Conservation (phyloP, 1,284 basidiomycete genomes). For the Austropuccinia psidii region DNA sequence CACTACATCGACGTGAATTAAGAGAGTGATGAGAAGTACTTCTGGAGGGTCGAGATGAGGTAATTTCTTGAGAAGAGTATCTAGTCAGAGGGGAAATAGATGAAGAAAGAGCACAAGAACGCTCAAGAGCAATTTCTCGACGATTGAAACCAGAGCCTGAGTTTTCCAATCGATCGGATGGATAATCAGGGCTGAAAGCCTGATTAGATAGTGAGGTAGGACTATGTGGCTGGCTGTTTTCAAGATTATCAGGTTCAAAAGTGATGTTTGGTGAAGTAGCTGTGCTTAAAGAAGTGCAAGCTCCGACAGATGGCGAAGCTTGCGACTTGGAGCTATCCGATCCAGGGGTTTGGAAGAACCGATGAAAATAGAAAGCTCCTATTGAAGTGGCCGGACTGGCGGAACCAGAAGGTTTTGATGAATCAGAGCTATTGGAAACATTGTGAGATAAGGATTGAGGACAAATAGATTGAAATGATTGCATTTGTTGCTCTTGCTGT, state of each 20-base stretch:
- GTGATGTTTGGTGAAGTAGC: not conserved
- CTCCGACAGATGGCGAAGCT: constrained; percentile 7
- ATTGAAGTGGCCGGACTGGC: not conserved
- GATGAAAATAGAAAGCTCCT: constrained; percentile 31
- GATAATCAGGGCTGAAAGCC: not conserved
- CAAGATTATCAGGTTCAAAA: constrained; percentile 14
- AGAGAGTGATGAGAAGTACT: constrained; percentile 19
- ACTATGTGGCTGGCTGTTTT: constrained; percentile 3
- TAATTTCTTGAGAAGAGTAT: constrained; percentile 1
- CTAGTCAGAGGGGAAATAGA: not conserved
- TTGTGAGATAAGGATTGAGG: constrained; percentile 17
- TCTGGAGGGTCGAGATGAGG: not conserved
- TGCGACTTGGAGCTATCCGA: constrained; percentile 8
- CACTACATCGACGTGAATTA: constrained; percentile 21
- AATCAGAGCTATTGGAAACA: not conserved
- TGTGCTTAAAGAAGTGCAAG: not conserved
- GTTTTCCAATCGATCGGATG: not conserved
- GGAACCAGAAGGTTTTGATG: constrained; percentile 14
- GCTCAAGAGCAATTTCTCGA: not conserved
- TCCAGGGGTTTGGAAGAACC: constrained; percentile 31
- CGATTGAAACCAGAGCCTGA: not conserved
- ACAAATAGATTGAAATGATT: not conserved
- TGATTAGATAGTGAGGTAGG: constrained; percentile 28
- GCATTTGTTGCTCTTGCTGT: not conserved
- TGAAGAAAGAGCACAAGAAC: not conserved